Evolutionary conservation across 2,329 filamentous ascomycete genomes (phyloP), one percentile per base, ranked within the genome.

Genomic region (Cadophora malorum): DNA sequence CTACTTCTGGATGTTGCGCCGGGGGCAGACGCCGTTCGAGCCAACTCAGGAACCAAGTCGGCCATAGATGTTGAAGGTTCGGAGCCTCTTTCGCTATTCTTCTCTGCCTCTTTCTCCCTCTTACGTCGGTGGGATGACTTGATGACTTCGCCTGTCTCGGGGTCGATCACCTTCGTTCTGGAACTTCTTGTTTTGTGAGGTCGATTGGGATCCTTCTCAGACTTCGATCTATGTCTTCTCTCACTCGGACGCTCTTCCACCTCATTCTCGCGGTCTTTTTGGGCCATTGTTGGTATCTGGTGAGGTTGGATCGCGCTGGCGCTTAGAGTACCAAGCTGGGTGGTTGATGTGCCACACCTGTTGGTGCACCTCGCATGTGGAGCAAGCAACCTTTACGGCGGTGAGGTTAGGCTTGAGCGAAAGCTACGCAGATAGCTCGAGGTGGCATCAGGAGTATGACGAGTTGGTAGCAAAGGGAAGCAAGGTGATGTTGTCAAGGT

Each of bases 31-130:
- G 77, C 70, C 10, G 76, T 78, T 55, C 77, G 69, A 62, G 76
- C 67, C 49, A 85, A 77, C 74, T 84, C 83, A 25, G 83, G 83
- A 14, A 84, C 82, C 56, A 86, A 76, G 64, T 87, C 83, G 60
- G 82, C 83, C 75, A 82, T 82, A 21, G 74, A 74, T 35, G 66
- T 59, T 16, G 72, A 72, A 45, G 71, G 66, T 61, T 75, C 72
- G 9, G 75, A 74, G 9, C 68, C 70, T 67, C 67, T 71, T 50
- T 73, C 68, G 14, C 58, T 55, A 19, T 70, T 69, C 47, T 64
- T 72, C 8, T 74, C 74, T 28, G 58, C 67, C 4, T 71, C 72
- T 55, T 73, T 76, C 50, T 76, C 75, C 66, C 71, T 76, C 49
- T 70, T 72, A 33, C 73, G 73, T 59, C 75, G 69, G 65, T 75